Base-by-base conservation (phyloP, 1,139 yeast genomes). In the Geotrichum phurueaensis region DNA sequence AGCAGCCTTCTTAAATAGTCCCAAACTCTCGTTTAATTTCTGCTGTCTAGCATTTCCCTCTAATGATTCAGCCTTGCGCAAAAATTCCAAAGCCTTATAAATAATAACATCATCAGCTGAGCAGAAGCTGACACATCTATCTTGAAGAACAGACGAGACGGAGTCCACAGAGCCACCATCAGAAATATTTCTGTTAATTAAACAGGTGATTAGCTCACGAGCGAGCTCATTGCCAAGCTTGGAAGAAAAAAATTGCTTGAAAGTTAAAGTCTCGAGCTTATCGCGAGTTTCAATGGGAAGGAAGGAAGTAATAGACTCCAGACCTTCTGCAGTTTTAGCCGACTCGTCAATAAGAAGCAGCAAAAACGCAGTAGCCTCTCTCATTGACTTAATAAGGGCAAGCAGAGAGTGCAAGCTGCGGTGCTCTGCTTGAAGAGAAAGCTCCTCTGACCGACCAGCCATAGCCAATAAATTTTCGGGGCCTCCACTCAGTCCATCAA, bases 151-250 rank as follows among this genome's bases (percentile, higher is more conserved):
- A 39, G 86, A 84, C 0, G 98, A 96, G 61, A 94, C 90, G 59
- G 87, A 80, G 70, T 94, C 99, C 58, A 95, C 94, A 0, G 96
- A 87, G 1, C 91, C 95, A n/a, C 99, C 99, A 67, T 89, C 85
- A 53, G 89, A 80, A 64, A 95, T 91, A 66, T 87, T 89, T 70
- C 89, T 86, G 73, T 92, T 92, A 62, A 95, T 91, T 50, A 95
- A 84, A 1, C 96, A 87, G 0, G 96, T 87, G 56, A 94, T 82
- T 53, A 95, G 83, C 69, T 92, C 98, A 71, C 90, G 89, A 48
- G 94, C 84, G 60, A 91, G 78, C 59, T 84, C 86, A 64, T 87
- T 85, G n/a, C 84, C 80, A 18, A 73, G 75, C 10, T 66, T 65
- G 39, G 94, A 88, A 23, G 94, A 84, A 69, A 94, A 86, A 63